Base-by-base conservation (phyloP, 768 basidiomycete genomes). In the Stropharia rugosoannulata region DNA sequence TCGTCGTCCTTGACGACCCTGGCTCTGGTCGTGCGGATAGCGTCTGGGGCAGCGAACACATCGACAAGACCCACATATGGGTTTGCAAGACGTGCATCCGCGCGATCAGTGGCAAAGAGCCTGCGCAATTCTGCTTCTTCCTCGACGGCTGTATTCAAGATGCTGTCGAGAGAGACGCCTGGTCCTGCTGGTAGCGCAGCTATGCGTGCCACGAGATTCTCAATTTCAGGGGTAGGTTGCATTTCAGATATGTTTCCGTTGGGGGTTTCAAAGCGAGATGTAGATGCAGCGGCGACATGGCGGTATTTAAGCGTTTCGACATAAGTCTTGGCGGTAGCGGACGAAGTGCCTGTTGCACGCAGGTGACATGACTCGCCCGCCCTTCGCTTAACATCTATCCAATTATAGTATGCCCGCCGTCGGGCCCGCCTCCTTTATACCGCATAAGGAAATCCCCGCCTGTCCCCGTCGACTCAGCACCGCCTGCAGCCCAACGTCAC, bases 41-140 rank as follows among this genome's bases (percentile, higher is more conserved):
- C 54, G 25, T 73, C 74, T 4, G 55, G 79, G 0, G 81, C 80
- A 25, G 69, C 75, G 65, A 85, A 86, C 2, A 85, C 73, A 53
- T 85, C 81, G 58, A 85, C 79, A 15, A 86, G 80, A 4, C 84
- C 83, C 44, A 85, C 81, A 55, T 80, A 64, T 3, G 78, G 78
- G 58, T 82, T 73, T 13, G 64, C 56, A 27, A 85, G 72, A 25
- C 79, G 75, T 9, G 66, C 16, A 53, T 81, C 77, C 44, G 58
- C 57, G 64, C 74, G 78, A 59, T 85, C 81, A 2, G 76, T 79
- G 8, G 83, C 83, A 56, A 82, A 86, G 18, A 84, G 68, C 53
- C 73, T 77, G 58, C 84, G 76, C 44, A 87, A 67, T 42, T 79
- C 73, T 1, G 78, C 72, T 68, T 87, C 85, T 47, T 83, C 78